These are phyloP conservation scores for Nephelium lappaceum DNA, from an alignment of 345 rosid genomes.

Conservation along the genomic window DNA sequence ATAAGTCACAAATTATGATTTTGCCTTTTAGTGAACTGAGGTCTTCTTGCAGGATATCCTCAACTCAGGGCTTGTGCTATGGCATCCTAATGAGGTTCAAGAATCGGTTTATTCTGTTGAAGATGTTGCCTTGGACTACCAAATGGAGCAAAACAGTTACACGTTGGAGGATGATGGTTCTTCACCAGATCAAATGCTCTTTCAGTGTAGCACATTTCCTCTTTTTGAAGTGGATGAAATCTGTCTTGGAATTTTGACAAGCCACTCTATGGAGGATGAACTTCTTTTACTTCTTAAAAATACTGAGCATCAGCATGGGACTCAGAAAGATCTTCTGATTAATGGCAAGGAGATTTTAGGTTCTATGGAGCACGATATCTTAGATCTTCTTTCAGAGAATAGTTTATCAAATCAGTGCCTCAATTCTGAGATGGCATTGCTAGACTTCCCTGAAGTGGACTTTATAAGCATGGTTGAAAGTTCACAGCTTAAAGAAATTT, in stretches of 20 bases:
- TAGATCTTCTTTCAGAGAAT: slow-evolving; percentile 49
- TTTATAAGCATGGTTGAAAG: slow-evolving; percentile 47
- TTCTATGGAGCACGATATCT: slow-evolving; percentile 37
- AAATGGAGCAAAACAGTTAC: slow-evolving; percentile 36
- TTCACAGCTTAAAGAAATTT: slow-evolving; percentile 27
- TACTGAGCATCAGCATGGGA: slow-evolving; percentile 32
- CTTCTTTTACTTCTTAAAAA: slow-evolving; percentile 49
- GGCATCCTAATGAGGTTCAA: slow-evolving; percentile 39
- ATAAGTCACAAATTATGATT: slow-evolving; percentile 11
- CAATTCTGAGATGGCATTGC: slow-evolving; percentile 40
- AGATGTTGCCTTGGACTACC: slow-evolving; percentile 44
- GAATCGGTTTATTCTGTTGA: slow-evolving; percentile 58
- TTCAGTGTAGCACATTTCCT: slow-evolving; percentile 47
- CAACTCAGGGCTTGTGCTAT: slow-evolving; percentile 30
- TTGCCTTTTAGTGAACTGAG: neutral
- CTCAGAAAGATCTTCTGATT: slow-evolving; percentile 32
- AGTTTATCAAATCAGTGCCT: slow-evolving; percentile 43
- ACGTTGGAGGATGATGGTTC: slow-evolving; percentile 47
- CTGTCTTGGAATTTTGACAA: slow-evolving; percentile 41
- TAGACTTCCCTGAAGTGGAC: slow-evolving; percentile 44
- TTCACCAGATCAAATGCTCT: slow-evolving; percentile 35
- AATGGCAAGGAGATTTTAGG: slow-evolving; percentile 49
- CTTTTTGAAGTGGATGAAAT: slow-evolving; percentile 72
- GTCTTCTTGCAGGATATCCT: slow-evolving; percentile 49
- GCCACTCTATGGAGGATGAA: slow-evolving; percentile 47